These are phyloP conservation scores for Pterocarpus santalinus DNA, from an alignment of 306 rosid genomes.

Conservation along the genomic window DNA sequence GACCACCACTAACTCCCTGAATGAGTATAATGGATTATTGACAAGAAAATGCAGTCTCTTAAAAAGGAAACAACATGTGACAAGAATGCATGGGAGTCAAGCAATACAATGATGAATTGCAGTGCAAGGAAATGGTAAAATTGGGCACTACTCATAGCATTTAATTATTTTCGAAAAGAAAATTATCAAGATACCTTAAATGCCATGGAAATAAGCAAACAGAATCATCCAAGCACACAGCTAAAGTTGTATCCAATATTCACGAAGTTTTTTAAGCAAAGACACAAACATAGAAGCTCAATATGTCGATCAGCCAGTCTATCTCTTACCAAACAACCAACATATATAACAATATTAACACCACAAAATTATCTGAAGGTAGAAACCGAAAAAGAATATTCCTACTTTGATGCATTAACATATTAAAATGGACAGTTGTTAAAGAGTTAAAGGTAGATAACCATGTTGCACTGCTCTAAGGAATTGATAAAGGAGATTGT, in stretches of 20 bases:
- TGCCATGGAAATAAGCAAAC: slow-evolving; percentile 36
- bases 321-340: background rate
- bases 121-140: slow-evolving; percentile 34
- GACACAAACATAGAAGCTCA: background rate
- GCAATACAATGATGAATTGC: slow-evolving; percentile 39
- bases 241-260: slow-evolving; percentile 37
- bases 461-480: slow-evolving; percentile 13
- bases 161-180: slow-evolving; percentile 28
- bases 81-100: slow-evolving; percentile 13
- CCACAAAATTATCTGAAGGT: background rate
- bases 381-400: background rate
- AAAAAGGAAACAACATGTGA: slow-evolving; percentile 2
- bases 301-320: background rate
- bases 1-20: slow-evolving; percentile 74
- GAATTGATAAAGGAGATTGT: slow-evolving; percentile 32
- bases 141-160: slow-evolving; percentile 6
- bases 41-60: slow-evolving; percentile 38
- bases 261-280: background rate
- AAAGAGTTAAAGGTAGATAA: slow-evolving; percentile 34
- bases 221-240: slow-evolving; percentile 9
- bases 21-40: slow-evolving; percentile 41
- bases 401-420: background rate
- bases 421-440: background rate
- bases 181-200: slow-evolving; percentile 3
- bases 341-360: background rate